Percentiles rank a stretch among this genome's conserved stretches.
Evolutionary conservation across 495 filamentous ascomycete species (phyloP).

Genomic region (Trichoderma asperelloides): DNA sequence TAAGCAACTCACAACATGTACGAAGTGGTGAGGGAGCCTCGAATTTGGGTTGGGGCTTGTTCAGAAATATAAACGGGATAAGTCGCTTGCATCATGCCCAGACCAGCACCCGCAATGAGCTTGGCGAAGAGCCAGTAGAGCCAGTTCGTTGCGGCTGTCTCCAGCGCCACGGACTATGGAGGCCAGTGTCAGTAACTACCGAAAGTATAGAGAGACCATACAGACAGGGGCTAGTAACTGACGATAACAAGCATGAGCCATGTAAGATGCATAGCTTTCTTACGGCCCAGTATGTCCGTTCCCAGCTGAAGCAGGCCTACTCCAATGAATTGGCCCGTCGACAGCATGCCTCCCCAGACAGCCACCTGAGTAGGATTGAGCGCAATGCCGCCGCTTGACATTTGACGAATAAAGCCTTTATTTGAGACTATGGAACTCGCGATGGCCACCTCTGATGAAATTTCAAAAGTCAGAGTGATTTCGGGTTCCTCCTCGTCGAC

Average conservation of each 20-base stretch:
- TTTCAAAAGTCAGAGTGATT: constrained; percentile 1
- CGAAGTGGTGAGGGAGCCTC: constrained; percentile 8
- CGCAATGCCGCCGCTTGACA: constrained; percentile 6
- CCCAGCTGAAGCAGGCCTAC: background rate
- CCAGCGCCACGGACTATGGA: background rate
- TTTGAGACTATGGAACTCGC: constrained; percentile 6
- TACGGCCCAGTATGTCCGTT: constrained; percentile 7
- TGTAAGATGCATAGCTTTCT: constrained; percentile 9
- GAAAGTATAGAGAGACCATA: no score
- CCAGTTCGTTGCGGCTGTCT: constrained; percentile 7
- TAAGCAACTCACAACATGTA: constrained; percentile 8
- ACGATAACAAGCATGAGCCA: constrained; percentile 8
- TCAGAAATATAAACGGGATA: constrained; percentile 11
- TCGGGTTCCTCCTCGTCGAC: no score
- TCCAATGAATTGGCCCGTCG: constrained; percentile 3
- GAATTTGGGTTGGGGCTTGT: constrained; percentile 8
- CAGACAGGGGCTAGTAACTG: no score
- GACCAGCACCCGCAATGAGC: constrained; percentile 5
- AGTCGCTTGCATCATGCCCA: constrained; percentile 11
- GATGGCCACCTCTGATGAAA: constrained; percentile 6
- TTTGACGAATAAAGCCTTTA: constrained; percentile 10
- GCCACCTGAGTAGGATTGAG: constrained; percentile 5
- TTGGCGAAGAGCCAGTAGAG: constrained; percentile 8
- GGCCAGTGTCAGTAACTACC: no score
- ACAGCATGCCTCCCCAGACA: constrained; percentile 7